Conservation (phyloP, 2,329 filamentous ascomycete genomes). For the Colletotrichum chlorophyti region DNA sequence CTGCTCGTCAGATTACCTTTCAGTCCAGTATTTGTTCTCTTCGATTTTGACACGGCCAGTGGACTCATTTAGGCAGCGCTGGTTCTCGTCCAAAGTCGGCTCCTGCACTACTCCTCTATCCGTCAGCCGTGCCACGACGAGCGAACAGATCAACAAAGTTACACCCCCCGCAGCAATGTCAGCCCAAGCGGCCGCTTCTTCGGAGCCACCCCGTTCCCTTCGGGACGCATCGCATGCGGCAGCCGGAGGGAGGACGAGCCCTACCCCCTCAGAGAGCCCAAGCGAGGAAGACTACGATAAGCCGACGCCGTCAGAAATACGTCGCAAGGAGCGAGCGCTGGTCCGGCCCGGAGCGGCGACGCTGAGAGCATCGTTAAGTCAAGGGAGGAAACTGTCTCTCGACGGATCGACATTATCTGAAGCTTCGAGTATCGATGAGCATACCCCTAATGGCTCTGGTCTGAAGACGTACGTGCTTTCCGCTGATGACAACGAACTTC, state of each 20-base stretch:
- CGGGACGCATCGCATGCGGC: constrained; percentile 31
- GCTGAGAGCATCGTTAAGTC: not conserved
- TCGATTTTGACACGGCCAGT: not conserved
- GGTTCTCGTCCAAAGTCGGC: constrained; percentile 11
- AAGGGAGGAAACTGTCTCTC: constrained; percentile 7
- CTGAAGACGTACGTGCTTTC: constrained; percentile 34
- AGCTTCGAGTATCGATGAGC: constrained; percentile 25
- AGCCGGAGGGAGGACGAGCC: not conserved
- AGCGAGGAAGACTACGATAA: constrained; percentile 56
- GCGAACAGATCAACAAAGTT: not conserved
- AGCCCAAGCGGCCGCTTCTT: not conserved
- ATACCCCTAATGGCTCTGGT: not conserved
- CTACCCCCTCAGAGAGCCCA: constrained; percentile 44
- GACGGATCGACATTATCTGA: constrained; percentile 23
- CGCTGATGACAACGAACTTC: constrained; percentile 36
- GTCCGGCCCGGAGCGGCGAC: not conserved
- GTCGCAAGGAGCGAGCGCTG: not conserved
- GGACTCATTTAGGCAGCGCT: not conserved
- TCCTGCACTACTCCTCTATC: not conserved
- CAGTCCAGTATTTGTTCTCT: not conserved
- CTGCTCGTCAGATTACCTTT: no score
- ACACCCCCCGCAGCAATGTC: not conserved
- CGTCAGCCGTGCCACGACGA: not conserved
- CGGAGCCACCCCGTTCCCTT: constrained; percentile 26
- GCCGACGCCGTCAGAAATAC: not conserved